Base-by-base conservation (phyloP, 768 basidiomycete species). In the Termitomyces sp. region DNA sequence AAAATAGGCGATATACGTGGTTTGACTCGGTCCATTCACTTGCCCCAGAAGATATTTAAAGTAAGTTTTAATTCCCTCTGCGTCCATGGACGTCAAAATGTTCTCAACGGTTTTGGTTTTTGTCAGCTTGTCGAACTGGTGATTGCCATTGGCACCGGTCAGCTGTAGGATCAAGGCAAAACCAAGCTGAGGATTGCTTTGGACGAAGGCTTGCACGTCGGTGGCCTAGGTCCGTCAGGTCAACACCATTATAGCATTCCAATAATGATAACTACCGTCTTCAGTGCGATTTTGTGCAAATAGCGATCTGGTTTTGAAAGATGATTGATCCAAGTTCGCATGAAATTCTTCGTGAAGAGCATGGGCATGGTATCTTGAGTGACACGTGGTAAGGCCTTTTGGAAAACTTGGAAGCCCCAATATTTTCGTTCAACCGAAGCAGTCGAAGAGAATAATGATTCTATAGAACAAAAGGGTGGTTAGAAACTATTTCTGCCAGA, bases 311-410 rank as follows among this genome's bases (percentile, higher is more conserved):
- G 81, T 55, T 91, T 87, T 0, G 93, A 90, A 22, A 99, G 79
- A 71, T 98, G 95, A 69, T 96, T 96, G 60, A 96, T 95, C 93
- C 95, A 96, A 39, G 89, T 88, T 39, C 94, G 87, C 90, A 98
- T 95, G 67, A 97, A 91, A 70, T 97, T 95, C 66, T 88, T 89
- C 20, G 92, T 95, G 70, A 99, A 95, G 36, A 98, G 77, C 81
- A 93, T 87, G 0, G 92, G 89, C 65, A 96, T 78, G 55, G 84
- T 87, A 47, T 81, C 73, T 18, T 83, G 72, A 16, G 81, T 76
- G 33, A 92, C 80, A 39, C 86, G 85, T 16, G 83, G 80, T 44
- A 97, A 75, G 8, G 93, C 86, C 62, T 84, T 88, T 66, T 87
- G 84, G 74, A 98, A 91, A 20, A 96, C 82, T 65, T 89, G 88